Base-by-base conservation (phyloP, 2,329 filamentous ascomycete species). In the Aspergillus ochraceus region DNA sequence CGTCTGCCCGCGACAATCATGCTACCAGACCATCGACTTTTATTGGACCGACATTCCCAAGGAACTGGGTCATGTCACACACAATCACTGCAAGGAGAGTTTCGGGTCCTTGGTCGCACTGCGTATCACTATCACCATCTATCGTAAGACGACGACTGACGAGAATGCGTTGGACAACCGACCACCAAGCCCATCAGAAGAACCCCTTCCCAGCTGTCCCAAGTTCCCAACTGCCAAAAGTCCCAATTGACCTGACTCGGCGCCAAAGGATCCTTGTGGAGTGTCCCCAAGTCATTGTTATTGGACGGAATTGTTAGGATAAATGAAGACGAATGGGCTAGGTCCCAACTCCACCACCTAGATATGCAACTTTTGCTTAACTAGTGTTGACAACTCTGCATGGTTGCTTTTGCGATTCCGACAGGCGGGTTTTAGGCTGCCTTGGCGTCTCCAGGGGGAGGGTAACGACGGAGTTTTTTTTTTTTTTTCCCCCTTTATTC, bases 1-100 rank as follows among this genome's bases (percentile, higher is more conserved):
- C 45, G 45, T 24, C 45, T 24, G 36, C 14, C 14, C 14, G 17
- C 36, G 36, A n/a, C 17, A 42, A 10, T 47, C 19, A 22, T 24
- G 8, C 19, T 47, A 9, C 22, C 45, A 47, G 19, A 14, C 11
- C 12, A 19, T 19, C n/a, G 49, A 22, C 17, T 56, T 52, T 32
- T 26, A 65, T 66, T 64, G 63, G 64, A 47, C 26, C n/a, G 26
- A 39, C 17, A 49, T 52, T 58, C 47, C 64, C 64, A 59, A 52
- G 52, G 49, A 51, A 55, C 52, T 63, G 64, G 64, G 59, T 57
- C 60, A 42, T 49, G 58, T 64, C 52, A 53, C 64, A 53, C 64
- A 60, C 52, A 49, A 45, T 50, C 50, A 39, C 57, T 57, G 54
- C 58, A 66, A 57, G 36, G 36, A n/a, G 20, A 19, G 22, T 24